phyloP scores from a whole-genome alignment of 805 yeast species.

The Schwanniomyces occidentalis region DNA sequence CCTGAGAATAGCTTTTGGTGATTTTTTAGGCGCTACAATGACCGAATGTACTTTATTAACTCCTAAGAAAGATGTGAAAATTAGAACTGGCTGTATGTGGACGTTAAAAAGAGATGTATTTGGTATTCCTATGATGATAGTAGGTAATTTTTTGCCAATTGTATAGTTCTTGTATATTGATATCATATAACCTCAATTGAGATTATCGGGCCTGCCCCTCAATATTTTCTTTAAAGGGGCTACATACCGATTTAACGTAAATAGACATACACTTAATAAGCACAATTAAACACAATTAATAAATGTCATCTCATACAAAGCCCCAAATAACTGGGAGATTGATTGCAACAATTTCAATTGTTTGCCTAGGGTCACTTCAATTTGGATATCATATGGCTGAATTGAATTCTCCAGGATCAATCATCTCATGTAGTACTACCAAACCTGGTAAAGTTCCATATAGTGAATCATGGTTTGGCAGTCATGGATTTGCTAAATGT shows the following conservation, averaged over 20 bases:
- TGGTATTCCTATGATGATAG: slow-evolving; percentile 95
- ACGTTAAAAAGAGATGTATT: slow-evolving; percentile 92
- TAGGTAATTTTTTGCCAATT: slow-evolving; percentile 90
- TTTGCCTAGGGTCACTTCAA: slow-evolving; percentile 79
- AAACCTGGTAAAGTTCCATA: slow-evolving; percentile 34
- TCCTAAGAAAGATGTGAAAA: slow-evolving; percentile 48
- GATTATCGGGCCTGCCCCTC: too few species aligned
- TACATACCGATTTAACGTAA: too few species aligned
- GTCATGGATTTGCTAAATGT: slow-evolving; percentile 48
- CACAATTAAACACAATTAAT: not conserved
- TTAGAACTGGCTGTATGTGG: slow-evolving; percentile 85
- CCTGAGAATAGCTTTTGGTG: slow-evolving; percentile 85
- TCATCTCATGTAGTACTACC: slow-evolving; percentile 54
- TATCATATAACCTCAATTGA: too few species aligned
- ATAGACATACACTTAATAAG: too few species aligned
- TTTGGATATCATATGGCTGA: slow-evolving; percentile 96
- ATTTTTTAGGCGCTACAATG: slow-evolving; percentile 83
- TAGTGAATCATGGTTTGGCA: slow-evolving; percentile 40
- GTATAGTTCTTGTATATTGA: too few species aligned
- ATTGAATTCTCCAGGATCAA: slow-evolving; percentile 82
- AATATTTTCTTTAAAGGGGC: too few species aligned
- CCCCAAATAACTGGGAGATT: slow-evolving; percentile 30
- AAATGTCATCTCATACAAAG: not conserved
- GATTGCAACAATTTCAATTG: slow-evolving; percentile 50
- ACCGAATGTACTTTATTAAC: slow-evolving; percentile 79